These are phyloP conservation scores for Chernovozyma aurita DNA, from an alignment of 1,139 yeast species.

Conservation along the genomic window DNA sequence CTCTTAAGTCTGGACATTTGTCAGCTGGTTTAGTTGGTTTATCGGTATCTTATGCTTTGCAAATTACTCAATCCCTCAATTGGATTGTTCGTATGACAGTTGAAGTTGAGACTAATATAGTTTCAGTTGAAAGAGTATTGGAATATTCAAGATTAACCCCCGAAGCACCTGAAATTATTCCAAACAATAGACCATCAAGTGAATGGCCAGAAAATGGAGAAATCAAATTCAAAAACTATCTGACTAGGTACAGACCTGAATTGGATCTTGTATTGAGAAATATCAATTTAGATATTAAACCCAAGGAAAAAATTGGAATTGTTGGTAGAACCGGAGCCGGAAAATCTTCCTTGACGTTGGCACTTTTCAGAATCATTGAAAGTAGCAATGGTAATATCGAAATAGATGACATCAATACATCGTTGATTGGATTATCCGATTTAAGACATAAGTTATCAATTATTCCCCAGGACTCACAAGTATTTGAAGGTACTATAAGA, in stretches of 20 bases:
- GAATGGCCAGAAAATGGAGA: slow-evolving; percentile 81
- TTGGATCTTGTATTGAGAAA: slow-evolving; percentile 75
- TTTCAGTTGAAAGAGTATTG: slow-evolving; percentile 89
- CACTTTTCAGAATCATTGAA: slow-evolving; percentile 87
- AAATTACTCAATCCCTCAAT: slow-evolving; percentile 86
- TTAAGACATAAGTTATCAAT: slow-evolving; percentile 82
- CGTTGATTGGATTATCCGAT: slow-evolving; percentile 73
- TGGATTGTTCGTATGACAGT: slow-evolving; percentile 99
- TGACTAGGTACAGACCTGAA: slow-evolving; percentile 82
- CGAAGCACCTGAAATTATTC: slow-evolving; percentile 80
- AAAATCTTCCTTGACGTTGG: slow-evolving; percentile 84
- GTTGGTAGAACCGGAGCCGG: slow-evolving; percentile 98
- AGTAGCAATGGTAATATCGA: slow-evolving; percentile 66
- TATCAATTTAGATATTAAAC: slow-evolving; percentile 61
- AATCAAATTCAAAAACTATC: slow-evolving; percentile 67
- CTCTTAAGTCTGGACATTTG: slow-evolving; percentile 62
- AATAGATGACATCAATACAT: slow-evolving; percentile 70
- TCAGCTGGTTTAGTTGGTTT: slow-evolving; percentile 92
- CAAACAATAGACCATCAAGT: slow-evolving; percentile 60
- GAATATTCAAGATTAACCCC: slow-evolving; percentile 73
- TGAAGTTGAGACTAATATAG: slow-evolving; percentile 95
- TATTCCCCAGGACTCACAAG: slow-evolving; percentile 97
- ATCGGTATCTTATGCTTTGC: slow-evolving; percentile 87
- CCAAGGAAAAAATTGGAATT: slow-evolving; percentile 87
- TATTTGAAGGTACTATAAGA: slow-evolving; percentile 86